phyloP scores from a whole-genome alignment of 768 basidiomycete species.

The Mycena belliarum region DNA sequence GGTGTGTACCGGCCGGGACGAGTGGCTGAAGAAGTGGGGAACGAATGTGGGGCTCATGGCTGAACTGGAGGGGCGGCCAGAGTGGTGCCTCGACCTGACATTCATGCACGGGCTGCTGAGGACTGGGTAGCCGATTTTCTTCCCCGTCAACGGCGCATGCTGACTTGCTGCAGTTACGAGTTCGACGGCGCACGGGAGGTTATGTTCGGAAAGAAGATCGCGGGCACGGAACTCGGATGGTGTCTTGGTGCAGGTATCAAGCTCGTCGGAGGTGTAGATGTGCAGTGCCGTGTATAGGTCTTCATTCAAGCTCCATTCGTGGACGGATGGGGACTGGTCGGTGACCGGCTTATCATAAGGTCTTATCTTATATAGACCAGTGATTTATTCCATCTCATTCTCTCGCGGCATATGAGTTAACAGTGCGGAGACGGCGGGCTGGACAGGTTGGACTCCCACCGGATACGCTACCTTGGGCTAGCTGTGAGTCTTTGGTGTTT shows the following conservation, averaged over 20 bases:
- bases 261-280: slow-evolving; percentile 61
- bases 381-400: not conserved
- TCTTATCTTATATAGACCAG: not conserved
- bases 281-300: slow-evolving; percentile 49
- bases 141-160: not conserved
- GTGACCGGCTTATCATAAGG: too few species aligned
- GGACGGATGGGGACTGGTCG: too few species aligned
- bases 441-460: too few species aligned
- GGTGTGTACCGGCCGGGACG: slow-evolving; percentile 69
- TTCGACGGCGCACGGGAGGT: slow-evolving; percentile 70
- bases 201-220: slow-evolving; percentile 82
- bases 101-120: slow-evolving; percentile 90
- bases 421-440: too few species aligned
- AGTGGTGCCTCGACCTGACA: slow-evolving; percentile 94
- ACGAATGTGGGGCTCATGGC: slow-evolving; percentile 36
- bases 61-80: slow-evolving; percentile 82
- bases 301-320: too few species aligned
- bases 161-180: slow-evolving; percentile 56
- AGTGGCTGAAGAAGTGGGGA: slow-evolving; percentile 59
- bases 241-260: slow-evolving; percentile 82
- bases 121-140: slow-evolving; percentile 51
- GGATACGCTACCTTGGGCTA: too few species aligned
- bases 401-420: not conserved
- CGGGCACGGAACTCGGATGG: slow-evolving; percentile 93
- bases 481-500: too few species aligned